Percentiles rank a stretch among this genome's conserved stretches.
phyloP scores from a whole-genome alignment of 2,329 filamentous ascomycete genomes.

The Coleophoma eucalyptorum region DNA sequence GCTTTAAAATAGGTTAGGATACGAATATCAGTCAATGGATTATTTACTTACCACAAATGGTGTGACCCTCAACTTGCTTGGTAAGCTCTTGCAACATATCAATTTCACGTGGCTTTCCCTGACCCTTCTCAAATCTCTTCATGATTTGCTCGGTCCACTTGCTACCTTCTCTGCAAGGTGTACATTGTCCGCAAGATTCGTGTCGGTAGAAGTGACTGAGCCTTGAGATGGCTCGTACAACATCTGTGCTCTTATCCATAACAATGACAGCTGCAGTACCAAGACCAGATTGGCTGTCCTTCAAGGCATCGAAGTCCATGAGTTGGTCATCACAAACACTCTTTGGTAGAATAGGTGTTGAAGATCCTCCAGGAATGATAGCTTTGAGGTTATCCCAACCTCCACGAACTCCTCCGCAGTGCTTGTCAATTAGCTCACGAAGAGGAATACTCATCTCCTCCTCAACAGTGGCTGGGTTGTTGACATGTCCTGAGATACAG shows the following conservation, averaged over 20 bases:
- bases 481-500: constrained; percentile 97
- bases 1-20: constrained; percentile 41
- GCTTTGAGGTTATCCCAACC: constrained; percentile 98
- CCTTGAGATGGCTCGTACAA: constrained; percentile 89
- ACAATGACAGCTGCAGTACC: constrained; percentile 97
- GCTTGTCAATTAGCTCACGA: constrained; percentile 93
- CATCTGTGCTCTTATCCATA: constrained; percentile 97
- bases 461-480: constrained; percentile 92
- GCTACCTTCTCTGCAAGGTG: constrained; percentile 96
- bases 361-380: constrained; percentile 93
- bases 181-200: constrained; percentile 98
- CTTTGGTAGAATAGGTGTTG: constrained; percentile 93
- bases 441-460: constrained; percentile 98
- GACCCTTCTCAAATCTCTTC: constrained; percentile 89
- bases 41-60: constrained; percentile 76
- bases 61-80: constrained; percentile 99
- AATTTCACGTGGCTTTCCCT: constrained; percentile 87
- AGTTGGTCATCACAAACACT: constrained; percentile 86
- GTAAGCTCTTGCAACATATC: constrained; percentile 99
- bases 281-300: constrained; percentile 95
- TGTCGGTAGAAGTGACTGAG: constrained; percentile 97
- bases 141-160: constrained; percentile 99
- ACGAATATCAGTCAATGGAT: not conserved
- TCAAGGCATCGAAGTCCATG: constrained; percentile 98
- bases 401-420: constrained; percentile 93